Evolutionary conservation across 495 filamentous ascomycete genomes (phyloP).

Genomic region (Monascus purpureus): DNA sequence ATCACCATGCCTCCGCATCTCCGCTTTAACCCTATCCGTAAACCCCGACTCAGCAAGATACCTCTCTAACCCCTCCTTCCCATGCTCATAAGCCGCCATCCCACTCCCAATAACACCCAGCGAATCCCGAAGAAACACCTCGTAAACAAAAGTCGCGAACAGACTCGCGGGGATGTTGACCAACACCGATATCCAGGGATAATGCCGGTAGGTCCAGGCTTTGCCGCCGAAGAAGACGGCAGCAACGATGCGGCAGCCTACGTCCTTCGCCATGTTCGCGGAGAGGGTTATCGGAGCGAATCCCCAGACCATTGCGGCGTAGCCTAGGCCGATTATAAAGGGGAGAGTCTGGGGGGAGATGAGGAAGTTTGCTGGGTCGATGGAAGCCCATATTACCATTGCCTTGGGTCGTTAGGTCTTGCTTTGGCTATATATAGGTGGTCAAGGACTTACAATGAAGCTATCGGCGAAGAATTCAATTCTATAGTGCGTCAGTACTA

Average conservation of each 20-base stretch:
- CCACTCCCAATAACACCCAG: slow-evolving; percentile 31
- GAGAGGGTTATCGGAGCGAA: slow-evolving; percentile 34
- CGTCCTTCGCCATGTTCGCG: slow-evolving; percentile 37
- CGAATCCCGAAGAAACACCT: slow-evolving; percentile 36
- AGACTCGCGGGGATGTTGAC: slow-evolving; percentile 40
- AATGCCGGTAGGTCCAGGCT: slow-evolving; percentile 28
- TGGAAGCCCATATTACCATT: slow-evolving; percentile 38
- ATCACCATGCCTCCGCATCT: background rate
- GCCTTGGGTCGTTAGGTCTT: too few relatives aligned
- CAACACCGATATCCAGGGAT: slow-evolving; percentile 34
- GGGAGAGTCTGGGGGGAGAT: slow-evolving; percentile 27
- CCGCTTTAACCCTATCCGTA: background rate
- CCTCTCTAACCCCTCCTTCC: slow-evolving; percentile 33
- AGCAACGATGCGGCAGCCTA: slow-evolving; percentile 38
- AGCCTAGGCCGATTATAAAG: slow-evolving; percentile 36
- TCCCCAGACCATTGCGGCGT: slow-evolving; percentile 35
- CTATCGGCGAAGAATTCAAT: slow-evolving; percentile 37
- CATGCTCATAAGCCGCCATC: slow-evolving; percentile 31
- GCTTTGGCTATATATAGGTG: too few relatives aligned
- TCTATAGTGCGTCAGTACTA: background rate
- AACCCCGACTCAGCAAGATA: slow-evolving; percentile 26
- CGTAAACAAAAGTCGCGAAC: slow-evolving; percentile 36
- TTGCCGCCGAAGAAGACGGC: slow-evolving; percentile 40
- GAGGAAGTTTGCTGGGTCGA: slow-evolving; percentile 42
- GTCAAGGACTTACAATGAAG: slow-evolving; percentile 33